A percentile compares a stretch with the other conserved stretches of the same genome.
Conservation (phyloP, 352 stramenopile genomes). For the Phytopythium cucurbitacearum region DNA sequence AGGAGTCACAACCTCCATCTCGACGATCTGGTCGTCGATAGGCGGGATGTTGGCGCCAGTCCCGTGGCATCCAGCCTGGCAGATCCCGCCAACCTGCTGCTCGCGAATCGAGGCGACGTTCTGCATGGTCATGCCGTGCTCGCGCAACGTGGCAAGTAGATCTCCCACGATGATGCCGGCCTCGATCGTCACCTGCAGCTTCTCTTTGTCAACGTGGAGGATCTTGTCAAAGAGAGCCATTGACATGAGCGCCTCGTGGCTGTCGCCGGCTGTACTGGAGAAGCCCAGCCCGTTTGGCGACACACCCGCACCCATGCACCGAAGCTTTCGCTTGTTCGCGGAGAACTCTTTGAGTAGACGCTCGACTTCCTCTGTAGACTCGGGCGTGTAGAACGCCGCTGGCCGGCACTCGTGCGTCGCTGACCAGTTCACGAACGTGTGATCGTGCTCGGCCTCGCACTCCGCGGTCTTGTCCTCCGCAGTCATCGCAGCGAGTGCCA, state of each 20-base stretch:
- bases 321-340: constrained; percentile 72
- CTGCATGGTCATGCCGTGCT: constrained; percentile 93
- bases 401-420: constrained; percentile 72
- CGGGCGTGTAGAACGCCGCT: constrained; percentile 58
- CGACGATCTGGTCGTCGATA: constrained; percentile 96
- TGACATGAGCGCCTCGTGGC: constrained; percentile 84
- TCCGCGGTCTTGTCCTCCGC: constrained; percentile 6
- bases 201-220: constrained; percentile 85
- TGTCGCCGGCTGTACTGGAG: constrained; percentile 25
- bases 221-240: constrained; percentile 92
- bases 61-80: constrained; percentile 94
- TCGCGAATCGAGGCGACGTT: constrained; percentile 98
- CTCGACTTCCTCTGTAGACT: constrained; percentile 70
- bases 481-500: constrained; percentile 8
- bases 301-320: constrained; percentile 94
- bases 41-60: constrained; percentile 93
- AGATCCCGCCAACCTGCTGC: constrained; percentile 97
- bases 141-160: constrained; percentile 67
- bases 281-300: constrained; percentile 97
- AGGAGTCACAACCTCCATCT: constrained; percentile 95
- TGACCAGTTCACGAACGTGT: constrained; percentile 83
- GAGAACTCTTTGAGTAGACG: constrained; percentile 56
- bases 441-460: constrained; percentile 33
- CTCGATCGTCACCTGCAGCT: constrained; percentile 92
- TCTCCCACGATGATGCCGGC: constrained; percentile 70